phyloP scores from a whole-genome alignment of 2,329 filamentous ascomycete genomes.

The Monilinia fructigena region DNA sequence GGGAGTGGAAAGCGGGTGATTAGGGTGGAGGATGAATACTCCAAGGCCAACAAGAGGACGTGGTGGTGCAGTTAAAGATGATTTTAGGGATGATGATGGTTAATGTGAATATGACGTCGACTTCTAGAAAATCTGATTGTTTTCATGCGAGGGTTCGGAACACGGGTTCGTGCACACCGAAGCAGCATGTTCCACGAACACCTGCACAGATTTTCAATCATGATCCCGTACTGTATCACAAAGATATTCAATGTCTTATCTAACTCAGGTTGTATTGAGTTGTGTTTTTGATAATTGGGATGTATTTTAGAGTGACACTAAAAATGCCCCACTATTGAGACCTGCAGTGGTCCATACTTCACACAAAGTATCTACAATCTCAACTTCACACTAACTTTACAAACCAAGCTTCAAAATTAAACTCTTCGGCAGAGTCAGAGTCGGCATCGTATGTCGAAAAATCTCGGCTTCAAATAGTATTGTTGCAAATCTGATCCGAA shows the following conservation, averaged over 20 bases:
- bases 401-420: not conserved
- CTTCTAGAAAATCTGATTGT: not conserved
- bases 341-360: not conserved
- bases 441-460: not conserved
- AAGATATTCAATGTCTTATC: not conserved
- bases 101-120: not conserved
- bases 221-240: not conserved
- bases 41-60: conserved; percentile 28
- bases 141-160: conserved; percentile 1
- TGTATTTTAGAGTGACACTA: not conserved
- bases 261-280: not conserved
- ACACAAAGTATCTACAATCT: not conserved
- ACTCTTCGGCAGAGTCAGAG: not conserved
- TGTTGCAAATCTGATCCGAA: not conserved
- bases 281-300: not conserved
- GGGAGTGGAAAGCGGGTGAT: conserved; percentile 16
- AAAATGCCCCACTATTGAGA: not conserved
- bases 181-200: not conserved
- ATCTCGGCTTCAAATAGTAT: not conserved
- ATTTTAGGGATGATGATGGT: conserved; percentile 3
- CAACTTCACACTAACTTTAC: not conserved
- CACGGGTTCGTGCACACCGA: not conserved
- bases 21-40: conserved; percentile 28
- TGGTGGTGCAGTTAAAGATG: not conserved
- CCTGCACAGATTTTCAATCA: conserved; percentile 3